Evolutionary conservation across 1,284 basidiomycete species (phyloP).

Genomic region (Trichosporon faecale): DNA sequence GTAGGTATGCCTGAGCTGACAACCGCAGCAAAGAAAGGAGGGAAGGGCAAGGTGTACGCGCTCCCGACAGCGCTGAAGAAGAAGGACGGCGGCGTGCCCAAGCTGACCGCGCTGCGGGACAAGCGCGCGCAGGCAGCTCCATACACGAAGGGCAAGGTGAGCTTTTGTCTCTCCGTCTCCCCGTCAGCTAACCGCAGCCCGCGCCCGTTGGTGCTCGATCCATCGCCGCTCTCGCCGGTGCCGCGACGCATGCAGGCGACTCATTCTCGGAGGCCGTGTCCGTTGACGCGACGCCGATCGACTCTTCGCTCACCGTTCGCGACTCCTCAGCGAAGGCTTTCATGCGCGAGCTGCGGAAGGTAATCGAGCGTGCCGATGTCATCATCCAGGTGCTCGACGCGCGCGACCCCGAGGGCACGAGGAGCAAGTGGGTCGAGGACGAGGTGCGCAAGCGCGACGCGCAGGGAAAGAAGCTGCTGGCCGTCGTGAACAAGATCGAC

Average conservation of each 20-base stretch:
- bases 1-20: not conserved
- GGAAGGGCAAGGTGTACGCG: constrained; percentile 39
- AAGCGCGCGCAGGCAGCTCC: constrained; percentile 33
- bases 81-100: constrained; percentile 79
- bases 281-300: constrained; percentile 47
- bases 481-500: constrained; percentile 91
- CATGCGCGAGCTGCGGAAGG: constrained; percentile 74
- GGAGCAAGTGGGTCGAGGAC: constrained; percentile 82
- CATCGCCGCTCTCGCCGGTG: constrained; percentile 22
- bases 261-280: constrained; percentile 43
- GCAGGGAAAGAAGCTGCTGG: constrained; percentile 82
- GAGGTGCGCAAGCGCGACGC: constrained; percentile 77
- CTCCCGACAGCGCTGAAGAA: constrained; percentile 46
- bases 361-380: constrained; percentile 90
- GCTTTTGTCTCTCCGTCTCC: constrained; percentile 25
- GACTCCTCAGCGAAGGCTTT: constrained; percentile 62
- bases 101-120: constrained; percentile 57
- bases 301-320: constrained; percentile 58
- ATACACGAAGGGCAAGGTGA: constrained; percentile 56
- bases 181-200: not conserved
- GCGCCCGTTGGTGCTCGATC: constrained; percentile 16
- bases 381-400: constrained; percentile 78
- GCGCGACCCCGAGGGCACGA: constrained; percentile 83
- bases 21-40: constrained; percentile 26
- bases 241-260: constrained; percentile 21